phyloP scores from a whole-genome alignment of 1,284 basidiomycete genomes.

The Cystobasidium sp. region DNA sequence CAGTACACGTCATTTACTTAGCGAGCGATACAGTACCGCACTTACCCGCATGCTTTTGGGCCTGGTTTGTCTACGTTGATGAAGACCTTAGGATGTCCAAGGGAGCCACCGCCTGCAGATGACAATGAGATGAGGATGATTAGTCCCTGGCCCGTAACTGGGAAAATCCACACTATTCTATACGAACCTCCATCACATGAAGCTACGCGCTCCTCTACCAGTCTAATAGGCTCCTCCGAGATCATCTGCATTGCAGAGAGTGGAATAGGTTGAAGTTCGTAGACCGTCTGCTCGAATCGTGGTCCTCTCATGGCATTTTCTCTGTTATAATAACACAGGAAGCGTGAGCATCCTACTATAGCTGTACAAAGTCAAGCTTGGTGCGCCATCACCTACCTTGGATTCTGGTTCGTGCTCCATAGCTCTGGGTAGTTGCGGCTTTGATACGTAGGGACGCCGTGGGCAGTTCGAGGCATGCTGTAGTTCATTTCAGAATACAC shows the following conservation, averaged over 20 bases:
- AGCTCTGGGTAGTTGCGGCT: slow-evolving; percentile 27
- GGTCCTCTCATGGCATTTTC: slow-evolving; percentile 63
- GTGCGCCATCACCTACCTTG: slow-evolving; percentile 20
- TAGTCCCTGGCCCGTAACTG: too few relatives aligned
- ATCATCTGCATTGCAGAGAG: slow-evolving; percentile 89
- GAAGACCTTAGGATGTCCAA: slow-evolving; percentile 95
- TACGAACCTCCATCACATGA: slow-evolving; percentile 89
- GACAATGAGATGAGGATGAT: slow-evolving; percentile 7
- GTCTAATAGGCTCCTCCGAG: slow-evolving; percentile 77
- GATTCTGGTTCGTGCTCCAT: slow-evolving; percentile 44
- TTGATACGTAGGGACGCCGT: slow-evolving; percentile 40
- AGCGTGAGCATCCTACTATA: too few relatives aligned
- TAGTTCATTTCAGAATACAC: neutral
- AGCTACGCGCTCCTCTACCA: slow-evolving; percentile 79
- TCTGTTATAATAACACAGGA: slow-evolving; percentile 30
- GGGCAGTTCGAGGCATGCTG: slow-evolving; percentile 46
- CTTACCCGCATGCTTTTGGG: slow-evolving; percentile 47
- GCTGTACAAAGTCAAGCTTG: too few relatives aligned
- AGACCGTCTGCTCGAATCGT: slow-evolving; percentile 87
- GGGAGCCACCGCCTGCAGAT: slow-evolving; percentile 79
- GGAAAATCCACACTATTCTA: neutral
- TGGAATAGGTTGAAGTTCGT: slow-evolving; percentile 87
- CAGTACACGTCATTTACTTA: too few relatives aligned
- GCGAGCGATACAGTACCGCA: too few relatives aligned
- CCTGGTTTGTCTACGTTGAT: slow-evolving; percentile 84